Base-by-base conservation (phyloP, 2,329 filamentous ascomycete species). In the Xylaria hypoxylon region DNA sequence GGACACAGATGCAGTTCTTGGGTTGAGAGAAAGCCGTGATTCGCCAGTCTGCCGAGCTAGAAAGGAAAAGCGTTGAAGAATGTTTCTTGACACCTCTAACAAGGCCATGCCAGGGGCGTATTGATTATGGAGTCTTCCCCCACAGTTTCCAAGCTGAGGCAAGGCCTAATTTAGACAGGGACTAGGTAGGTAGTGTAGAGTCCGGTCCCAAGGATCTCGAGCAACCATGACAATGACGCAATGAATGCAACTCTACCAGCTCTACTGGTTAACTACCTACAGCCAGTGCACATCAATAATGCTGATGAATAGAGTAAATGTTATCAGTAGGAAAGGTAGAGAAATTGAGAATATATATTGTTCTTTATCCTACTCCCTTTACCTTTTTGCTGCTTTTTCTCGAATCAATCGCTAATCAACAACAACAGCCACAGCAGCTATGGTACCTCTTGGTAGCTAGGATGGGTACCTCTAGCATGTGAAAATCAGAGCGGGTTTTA, bases 21-120 rank as follows among this genome's bases (percentile, higher is more conserved):
- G 59, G 69, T 53, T 64, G 62, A 66, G 68, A 51, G 65, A 71
- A 75, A 77, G 76, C 79, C 78, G 77, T 78, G 77, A 81, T 82
- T 82, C 81, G 80, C 79, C 82, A 79, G 82, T 78, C 79, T 81
- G 75, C 82, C 82, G 82, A 77, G 70, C 70, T 67, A 67, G 68
- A 60, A 45, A n/a, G 57, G 51, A 40, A 63, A 55, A 57, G 63
- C 58, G 58, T 57, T 17, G 35, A 35, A 26, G 19, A 42, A 19
- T 38, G 47, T n/a, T 19, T 60, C 44, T 26, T 17, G 31, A 59
- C 42, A 11, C 33, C 28, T 24, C 40, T 28, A 52, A 26, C 55
- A 55, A 64, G 59, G 60, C 60, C 64, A 63, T 57, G 53, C 62
- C 52, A 56, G 33, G 59, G 22, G 26, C 47, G 47, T 7, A 19